Evolutionary conservation across 495 filamentous ascomycete genomes (phyloP).

Genomic region (Aspergillus diversus): DNA sequence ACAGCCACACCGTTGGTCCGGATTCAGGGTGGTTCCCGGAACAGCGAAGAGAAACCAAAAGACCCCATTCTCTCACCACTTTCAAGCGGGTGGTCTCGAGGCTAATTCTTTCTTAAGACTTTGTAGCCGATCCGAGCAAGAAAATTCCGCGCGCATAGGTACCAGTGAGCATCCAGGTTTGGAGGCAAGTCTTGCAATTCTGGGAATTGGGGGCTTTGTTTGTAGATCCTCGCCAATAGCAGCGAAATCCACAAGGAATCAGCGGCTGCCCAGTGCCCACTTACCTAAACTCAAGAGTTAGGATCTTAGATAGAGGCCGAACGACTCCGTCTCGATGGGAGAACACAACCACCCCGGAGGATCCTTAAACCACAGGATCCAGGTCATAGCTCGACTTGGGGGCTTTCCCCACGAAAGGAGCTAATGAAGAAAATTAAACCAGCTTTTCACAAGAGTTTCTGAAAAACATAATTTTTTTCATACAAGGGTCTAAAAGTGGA

Average conservation of each 20-base stretch:
- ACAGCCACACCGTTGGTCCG: too few relatives aligned
- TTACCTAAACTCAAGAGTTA: background rate
- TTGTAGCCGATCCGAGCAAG: too few relatives aligned
- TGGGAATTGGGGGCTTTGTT: background rate
- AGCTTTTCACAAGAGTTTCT: too few relatives aligned
- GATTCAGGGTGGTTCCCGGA: too few relatives aligned
- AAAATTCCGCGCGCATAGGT: too few relatives aligned
- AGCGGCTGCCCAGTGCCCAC: background rate
- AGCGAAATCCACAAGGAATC: background rate
- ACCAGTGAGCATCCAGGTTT: too few relatives aligned
- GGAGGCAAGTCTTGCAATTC: background rate
- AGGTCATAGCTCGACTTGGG: background rate
- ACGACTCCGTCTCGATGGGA: conserved; percentile 1
- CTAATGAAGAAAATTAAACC: background rate
- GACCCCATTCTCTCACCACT: too few relatives aligned
- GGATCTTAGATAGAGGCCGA: background rate
- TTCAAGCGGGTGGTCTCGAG: too few relatives aligned
- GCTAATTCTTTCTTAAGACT: too few relatives aligned
- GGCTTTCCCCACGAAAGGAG: background rate
- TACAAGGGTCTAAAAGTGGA: background rate
- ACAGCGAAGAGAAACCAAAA: too few relatives aligned
- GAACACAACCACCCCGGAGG: conserved; percentile 11
- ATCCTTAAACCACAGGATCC: conserved; percentile 10
- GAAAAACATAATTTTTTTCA: background rate
- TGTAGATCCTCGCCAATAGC: background rate